Evolutionary conservation across 306 rosid species (phyloP).

Genomic region (Morella rubra): DNA sequence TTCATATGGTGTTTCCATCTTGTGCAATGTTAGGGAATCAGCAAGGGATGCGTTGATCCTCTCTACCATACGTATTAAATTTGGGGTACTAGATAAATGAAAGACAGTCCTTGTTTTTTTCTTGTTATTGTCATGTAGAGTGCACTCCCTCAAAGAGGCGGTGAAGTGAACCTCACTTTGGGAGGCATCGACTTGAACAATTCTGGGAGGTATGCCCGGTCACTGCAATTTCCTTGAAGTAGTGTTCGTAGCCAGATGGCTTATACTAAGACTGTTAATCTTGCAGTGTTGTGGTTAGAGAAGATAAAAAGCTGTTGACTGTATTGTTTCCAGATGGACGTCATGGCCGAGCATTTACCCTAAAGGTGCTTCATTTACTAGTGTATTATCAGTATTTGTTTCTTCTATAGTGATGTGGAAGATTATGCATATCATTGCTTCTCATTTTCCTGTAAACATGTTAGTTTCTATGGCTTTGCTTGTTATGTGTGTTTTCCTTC

Average conservation of each 20-base stretch:
- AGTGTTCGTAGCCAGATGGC: slow-evolving; percentile 21
- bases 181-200: slow-evolving; percentile 99
- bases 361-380: slow-evolving; percentile 64
- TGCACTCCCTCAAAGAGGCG: slow-evolving; percentile 93
- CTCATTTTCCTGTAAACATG: slow-evolving; percentile 9
- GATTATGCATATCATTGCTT: slow-evolving; percentile 1
- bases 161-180: slow-evolving; percentile 93
- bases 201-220: slow-evolving; percentile 81
- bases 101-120: not conserved
- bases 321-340: slow-evolving; percentile 99
- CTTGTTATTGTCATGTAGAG: slow-evolving; percentile 51
- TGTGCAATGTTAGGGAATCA: too few species aligned
- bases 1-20: too few species aligned
- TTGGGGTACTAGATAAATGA: not conserved
- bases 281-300: slow-evolving; percentile 95
- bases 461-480: not conserved
- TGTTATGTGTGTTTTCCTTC: slow-evolving; percentile 4
- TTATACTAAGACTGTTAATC: slow-evolving; percentile 33
- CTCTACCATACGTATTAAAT: not conserved
- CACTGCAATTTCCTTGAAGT: slow-evolving; percentile 4
- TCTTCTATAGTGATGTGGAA: not conserved
- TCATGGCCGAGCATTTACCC: slow-evolving; percentile 98
- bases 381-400: not conserved
- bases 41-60: not conserved
- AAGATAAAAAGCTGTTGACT: slow-evolving; percentile 94